Evolutionary conservation across 176 grass and related monocot genomes (phyloP), one percentile per base, ranked within the genome.

Genomic region (Ananas comosus): DNA sequence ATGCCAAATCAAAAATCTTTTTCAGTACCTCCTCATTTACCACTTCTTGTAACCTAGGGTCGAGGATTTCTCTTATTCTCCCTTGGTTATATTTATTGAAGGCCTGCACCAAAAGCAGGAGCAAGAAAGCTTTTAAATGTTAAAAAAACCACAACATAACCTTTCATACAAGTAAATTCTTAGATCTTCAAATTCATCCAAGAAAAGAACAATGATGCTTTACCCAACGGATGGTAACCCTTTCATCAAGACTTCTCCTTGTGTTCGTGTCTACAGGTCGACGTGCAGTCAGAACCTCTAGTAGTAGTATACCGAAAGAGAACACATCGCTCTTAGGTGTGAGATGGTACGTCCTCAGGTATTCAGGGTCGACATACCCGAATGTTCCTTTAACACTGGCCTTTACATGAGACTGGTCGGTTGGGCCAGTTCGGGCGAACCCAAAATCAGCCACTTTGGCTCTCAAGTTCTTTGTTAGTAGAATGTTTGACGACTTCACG

Each of bases 371-470:
- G 7, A 91, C 65, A 74, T 99, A 99, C 18, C 94, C 94, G 61
- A 87, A 86, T 8, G 94, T 99, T 58, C 94, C 94, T 77, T 81
- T 90, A 69, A 99, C 83, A 57, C 73, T 84, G 61, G 94, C 91
- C 21, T 83, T 14, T 65, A 99, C 83, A 71, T 88, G 89, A 71
- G 86, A 90, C 78, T 99, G 94, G 5, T 78, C 87, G 14, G 80
- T 78, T 61, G 94, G 76, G 68, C 94, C 94, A 33, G 78, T 84
- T 87, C 82, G 85, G 69, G 94, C 94, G 63, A 99, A 91, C 51
- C 94, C 94, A n/a, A 99, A 99, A 67, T 99, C 94, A 17, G 87
- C 80, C 57, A 99, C 94, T 80, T 99, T 99, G 69, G 89, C 94
- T 77, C 74, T 81, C 16, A 93, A 85, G 57, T 81, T 70, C 73